Percentiles rank a stretch among this genome's conserved stretches.
Evolutionary conservation across 208 protist species (phyloP).

Genomic region (Blastocrithidia nonstop): DNA sequence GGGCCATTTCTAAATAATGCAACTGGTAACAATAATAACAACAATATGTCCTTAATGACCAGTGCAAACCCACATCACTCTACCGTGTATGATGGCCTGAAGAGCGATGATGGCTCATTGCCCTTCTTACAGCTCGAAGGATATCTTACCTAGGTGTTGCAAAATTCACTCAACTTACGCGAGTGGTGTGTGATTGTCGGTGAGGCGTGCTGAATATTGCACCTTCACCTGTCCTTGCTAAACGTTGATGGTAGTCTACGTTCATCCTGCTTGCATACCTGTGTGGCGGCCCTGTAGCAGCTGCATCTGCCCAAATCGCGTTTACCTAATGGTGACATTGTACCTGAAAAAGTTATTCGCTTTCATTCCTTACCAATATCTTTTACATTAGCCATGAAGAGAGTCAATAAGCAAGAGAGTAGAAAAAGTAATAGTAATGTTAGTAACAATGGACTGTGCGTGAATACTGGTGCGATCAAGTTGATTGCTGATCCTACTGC

Average conservation of each 20-base stretch:
- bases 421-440: too few species aligned
- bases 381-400: too few species aligned
- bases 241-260: slow-evolving; percentile 65
- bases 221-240: slow-evolving; percentile 39
- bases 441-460: too few species aligned
- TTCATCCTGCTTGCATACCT: slow-evolving; percentile 39
- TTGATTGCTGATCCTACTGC: too few species aligned
- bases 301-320: slow-evolving; percentile 40
- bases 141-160: slow-evolving; percentile 40
- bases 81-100: too few species aligned
- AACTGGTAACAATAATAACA: not conserved
- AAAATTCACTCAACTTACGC: slow-evolving; percentile 29
- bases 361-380: slow-evolving; percentile 43
- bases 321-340: slow-evolving; percentile 53
- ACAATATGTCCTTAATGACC: slow-evolving; percentile 8
- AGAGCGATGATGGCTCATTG: too few species aligned
- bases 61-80: too few species aligned
- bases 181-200: slow-evolving; percentile 37
- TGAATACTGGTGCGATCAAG: too few species aligned
- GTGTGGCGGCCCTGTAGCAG: slow-evolving; percentile 39
- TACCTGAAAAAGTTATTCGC: slow-evolving; percentile 17
- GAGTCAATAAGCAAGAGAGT: too few species aligned
- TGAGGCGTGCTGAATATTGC: slow-evolving; percentile 78
- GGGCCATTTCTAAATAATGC: slow-evolving; percentile 56
- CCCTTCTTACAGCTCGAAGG: slow-evolving; percentile 58